Evolutionary conservation across 192 early-diverging fungal species (phyloP), one percentile per base, ranked within the genome.

Genomic region (Coemansia aciculifera): DNA sequence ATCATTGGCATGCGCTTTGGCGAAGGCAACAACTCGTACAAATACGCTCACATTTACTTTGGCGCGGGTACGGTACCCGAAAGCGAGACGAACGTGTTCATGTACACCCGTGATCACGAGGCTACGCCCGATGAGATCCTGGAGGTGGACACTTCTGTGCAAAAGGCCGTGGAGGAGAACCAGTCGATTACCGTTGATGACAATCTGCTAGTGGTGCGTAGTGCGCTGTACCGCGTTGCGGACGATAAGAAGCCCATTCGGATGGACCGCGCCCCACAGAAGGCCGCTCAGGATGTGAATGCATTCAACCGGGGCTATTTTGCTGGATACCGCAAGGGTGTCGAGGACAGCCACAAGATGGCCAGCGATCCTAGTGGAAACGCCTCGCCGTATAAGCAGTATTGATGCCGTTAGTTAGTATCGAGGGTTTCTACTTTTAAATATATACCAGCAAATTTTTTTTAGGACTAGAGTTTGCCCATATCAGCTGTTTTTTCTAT

Each of bases 21-120:
- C 52, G 34, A 17, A 19, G 43, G 59, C 63, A n/a, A 21, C 13
- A 54, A 39, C 54, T 44, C 24, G 24, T 62, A 64, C 67, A 56
- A 27, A 52, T 78, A 72, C 43, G 75, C 67, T 8, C 81, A 83
- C 40, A 31, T 83, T 2, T 78, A 83, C 72, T 83, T 56, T 69
- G 63, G 67, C 9, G 44, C 64, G 0, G 81, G 81, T 9, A 38
- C 62, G 39, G 49, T 64, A 11, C 81, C 81, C 0, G 11, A 56
- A 5, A 59, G 42, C 13, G 63, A 62, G n/a, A 60, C 59, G 11
- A 72, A 66, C n/a, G 13, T 36, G 15, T 34, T 37, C 17, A n/a
- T 42, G 38, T 69, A 69, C 36, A 69, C 61, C 62, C 10, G 21
- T 21, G 40, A 60, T 27, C 0, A 21, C 10, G 29, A 75, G 0